Evolutionary conservation across 441 rosid species (phyloP), one percentile per base, ranked within the genome.

Genomic region (Codiaeum variegatum): DNA sequence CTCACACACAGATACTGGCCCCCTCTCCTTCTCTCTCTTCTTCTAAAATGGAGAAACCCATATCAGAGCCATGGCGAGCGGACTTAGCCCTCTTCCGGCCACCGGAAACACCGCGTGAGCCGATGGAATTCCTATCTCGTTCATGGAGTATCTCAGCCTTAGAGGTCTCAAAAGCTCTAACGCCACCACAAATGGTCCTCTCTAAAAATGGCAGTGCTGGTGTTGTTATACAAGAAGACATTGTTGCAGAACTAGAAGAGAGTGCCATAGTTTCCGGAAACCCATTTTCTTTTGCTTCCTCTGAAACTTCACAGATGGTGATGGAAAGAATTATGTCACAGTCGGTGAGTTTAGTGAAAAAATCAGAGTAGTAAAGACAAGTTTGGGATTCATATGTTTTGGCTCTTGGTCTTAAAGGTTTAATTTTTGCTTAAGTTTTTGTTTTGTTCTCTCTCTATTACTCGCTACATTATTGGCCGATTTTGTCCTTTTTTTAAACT

Each of bases 281-380:
- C 82, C 95, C 96, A 1, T 90, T 92, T 82, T 89, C 97, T 11
- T 94, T 94, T 40, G 97, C 96, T 18, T 91, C 92, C 42, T 89
- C 92, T 1, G 98, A 91, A 73, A 92, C 99, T 66, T 94, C 96
- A 23, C 99, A 86, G 83, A 89, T 92, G 96, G 86, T 94, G 73
- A 87, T 94, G 90, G 99, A 94, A 16, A 88, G 98, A 62, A 94
- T 94, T 83, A 84, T 94, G 93, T 92, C 95, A 49, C 98, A 92
- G 82, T 92, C 97, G 88, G 98, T 94, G 77, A 89, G 97, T 81
- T 13, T 51, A 49, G 24, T 40, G 5, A 5, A 24, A 40, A 23
- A 38, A 36, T 0, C 1, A 24, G 40, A 38, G 29, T 34, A 16
- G 15, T 46, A 32, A 49, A 61, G 61, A 62, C 68, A 74, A 66